A percentile compares a stretch with the other conserved stretches of the same genome.
These are phyloP conservation scores for Fusarium miscanthi DNA, from an alignment of 2,329 filamentous ascomycete genomes.

Conservation along the genomic window DNA sequence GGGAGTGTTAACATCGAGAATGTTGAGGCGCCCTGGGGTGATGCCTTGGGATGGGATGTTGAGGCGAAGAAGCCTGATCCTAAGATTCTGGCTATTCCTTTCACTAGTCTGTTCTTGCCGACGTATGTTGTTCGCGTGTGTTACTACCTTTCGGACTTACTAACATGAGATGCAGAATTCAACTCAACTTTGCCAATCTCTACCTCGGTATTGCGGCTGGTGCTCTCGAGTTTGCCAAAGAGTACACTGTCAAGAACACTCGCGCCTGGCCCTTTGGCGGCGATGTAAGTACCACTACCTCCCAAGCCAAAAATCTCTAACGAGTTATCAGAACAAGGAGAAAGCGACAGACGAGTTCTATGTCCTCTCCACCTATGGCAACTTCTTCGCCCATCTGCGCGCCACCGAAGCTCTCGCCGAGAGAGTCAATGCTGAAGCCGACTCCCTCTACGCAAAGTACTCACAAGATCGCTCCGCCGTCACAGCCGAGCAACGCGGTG, in stretches of 20 bases:
- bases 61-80: slow-evolving; percentile 8
- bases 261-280: slow-evolving; percentile 72
- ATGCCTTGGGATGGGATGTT: slow-evolving; percentile 12
- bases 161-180: not conserved
- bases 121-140: not conserved
- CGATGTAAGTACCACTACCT: slow-evolving; percentile 55
- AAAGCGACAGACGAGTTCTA: slow-evolving; percentile 72
- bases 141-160: rapidly evolving
- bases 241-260: slow-evolving; percentile 66
- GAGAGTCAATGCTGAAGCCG: slow-evolving; percentile 61
- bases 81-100: not conserved
- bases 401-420: slow-evolving; percentile 70
- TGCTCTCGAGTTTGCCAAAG: slow-evolving; percentile 56
- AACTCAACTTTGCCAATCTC: slow-evolving; percentile 13
- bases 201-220: slow-evolving; percentile 7
- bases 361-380: slow-evolving; percentile 72
- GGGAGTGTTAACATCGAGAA: slow-evolving; percentile 10
- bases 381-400: slow-evolving; percentile 71
- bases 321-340: slow-evolving; percentile 58
- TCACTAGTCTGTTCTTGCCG: not conserved
- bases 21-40: not conserved
- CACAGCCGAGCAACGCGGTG: slow-evolving; percentile 64
- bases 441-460: slow-evolving; percentile 57
- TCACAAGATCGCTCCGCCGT: slow-evolving; percentile 54
- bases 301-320: rapidly evolving